Evolutionary conservation across 140 eudicot species (phyloP).

Genomic region (Anethum foeniculum): DNA sequence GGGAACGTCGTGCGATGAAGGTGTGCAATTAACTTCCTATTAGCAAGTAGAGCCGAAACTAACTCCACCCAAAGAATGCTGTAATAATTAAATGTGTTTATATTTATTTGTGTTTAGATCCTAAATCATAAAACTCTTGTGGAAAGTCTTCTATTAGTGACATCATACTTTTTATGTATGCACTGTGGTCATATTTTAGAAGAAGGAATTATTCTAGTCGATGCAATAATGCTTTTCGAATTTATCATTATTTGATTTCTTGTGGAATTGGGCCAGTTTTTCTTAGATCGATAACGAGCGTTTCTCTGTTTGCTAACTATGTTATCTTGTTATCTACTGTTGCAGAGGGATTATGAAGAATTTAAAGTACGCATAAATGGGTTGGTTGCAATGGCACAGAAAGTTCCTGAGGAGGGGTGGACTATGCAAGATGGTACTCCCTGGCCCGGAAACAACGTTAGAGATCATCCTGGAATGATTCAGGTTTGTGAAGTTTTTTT

Average conservation of each 20-base stretch:
- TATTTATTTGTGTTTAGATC: neutral
- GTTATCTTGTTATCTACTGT: neutral
- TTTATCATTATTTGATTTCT: neutral
- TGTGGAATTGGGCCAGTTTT: neutral
- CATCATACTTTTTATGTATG: neutral
- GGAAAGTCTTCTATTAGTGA: neutral
- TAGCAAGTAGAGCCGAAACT: neutral
- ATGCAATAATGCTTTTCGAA: neutral
- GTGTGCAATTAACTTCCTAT: neutral
- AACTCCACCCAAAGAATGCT: neutral
- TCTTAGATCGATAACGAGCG: neutral
- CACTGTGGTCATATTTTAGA: neutral
- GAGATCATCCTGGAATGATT: slow-evolving; percentile 99
- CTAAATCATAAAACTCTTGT: neutral
- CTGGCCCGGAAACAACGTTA: slow-evolving; percentile 94
- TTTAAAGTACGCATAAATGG: slow-evolving; percentile 84
- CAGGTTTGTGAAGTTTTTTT: slow-evolving; percentile 41
- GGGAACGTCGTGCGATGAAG: slow-evolving; percentile 16
- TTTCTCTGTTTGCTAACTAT: neutral
- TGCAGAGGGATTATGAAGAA: slow-evolving; percentile 91
- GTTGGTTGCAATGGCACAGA: slow-evolving; percentile 81
- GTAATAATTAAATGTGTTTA: neutral
- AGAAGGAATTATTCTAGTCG: neutral
- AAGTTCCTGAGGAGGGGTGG: slow-evolving; percentile 99
- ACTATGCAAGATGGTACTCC: slow-evolving; percentile 99